Evolutionary conservation across 495 filamentous ascomycete genomes (phyloP), one percentile per base, ranked within the genome.

Genomic region (Rusavskia elegans): DNA sequence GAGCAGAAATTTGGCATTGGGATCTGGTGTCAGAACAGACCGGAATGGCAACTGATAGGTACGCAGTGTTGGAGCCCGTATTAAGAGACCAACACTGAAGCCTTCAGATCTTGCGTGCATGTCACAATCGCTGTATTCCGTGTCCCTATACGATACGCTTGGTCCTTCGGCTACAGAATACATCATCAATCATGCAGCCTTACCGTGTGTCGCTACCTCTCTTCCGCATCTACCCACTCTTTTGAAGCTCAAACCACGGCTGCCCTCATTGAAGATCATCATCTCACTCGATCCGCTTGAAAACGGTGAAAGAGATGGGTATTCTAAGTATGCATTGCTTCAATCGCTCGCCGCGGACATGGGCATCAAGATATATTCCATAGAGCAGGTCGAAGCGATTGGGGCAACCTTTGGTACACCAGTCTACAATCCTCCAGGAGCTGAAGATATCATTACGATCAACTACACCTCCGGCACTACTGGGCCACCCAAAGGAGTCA

Each of bases 381-480:
- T 97, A 41, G 66, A 72, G 40, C 79, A 92, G 50, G 79, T 85
- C 3, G 93, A 98, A 68, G 75, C 79, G 42, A 56, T 95, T 13
- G 92, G 93, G 17, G 78, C 72, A 38, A 66, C 76, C 20, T 77
- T 79, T 6, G 81, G 81, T 29, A 74, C 78, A 32, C 76, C 82
- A 41, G 71, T 76, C 63, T 81, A 80, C 48, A 70, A 71, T 41
- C 77, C 83, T 30, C 90, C 92, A 9, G 68, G 66, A 30, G 78
- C 84, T 0, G 75, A 83, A 2, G 89, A 96, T 61, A 74, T 84
- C 59, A 74, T 94, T 52, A 97, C 92, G 32, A 89, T 98, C 68
- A 98, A 97, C 70, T 98, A 98, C 69, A 98, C 92, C 10, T 94
- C 87, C 13, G 92, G 92, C 17, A 98, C 92, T 10, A 98, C 92